Evolutionary conservation across 2,329 filamentous ascomycete species (phyloP).

Genomic region (Pestalotiopsis sp.): DNA sequence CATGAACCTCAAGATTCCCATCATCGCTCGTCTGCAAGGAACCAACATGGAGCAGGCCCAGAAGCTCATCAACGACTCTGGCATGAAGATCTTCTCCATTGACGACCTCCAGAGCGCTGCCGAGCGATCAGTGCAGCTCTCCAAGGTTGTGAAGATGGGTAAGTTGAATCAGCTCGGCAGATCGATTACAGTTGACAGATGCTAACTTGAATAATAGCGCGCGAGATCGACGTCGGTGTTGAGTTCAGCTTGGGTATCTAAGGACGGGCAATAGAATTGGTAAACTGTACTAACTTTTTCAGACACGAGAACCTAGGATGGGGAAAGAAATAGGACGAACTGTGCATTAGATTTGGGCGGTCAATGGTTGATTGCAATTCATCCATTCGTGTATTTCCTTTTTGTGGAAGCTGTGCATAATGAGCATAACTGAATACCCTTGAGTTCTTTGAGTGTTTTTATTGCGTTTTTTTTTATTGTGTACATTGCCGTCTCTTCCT

Average conservation of each 20-base stretch:
- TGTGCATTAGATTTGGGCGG: conserved; percentile 17
- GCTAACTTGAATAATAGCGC: conserved; percentile 56
- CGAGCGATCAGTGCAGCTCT: conserved; percentile 98
- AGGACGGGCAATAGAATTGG: conserved; percentile 32
- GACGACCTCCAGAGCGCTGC: conserved; percentile 96
- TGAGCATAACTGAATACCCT: conserved; percentile 14
- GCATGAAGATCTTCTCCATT: conserved; percentile 99
- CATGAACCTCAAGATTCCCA: conserved; percentile 95
- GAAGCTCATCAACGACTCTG: conserved; percentile 92
- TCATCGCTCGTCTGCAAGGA: conserved; percentile 95
- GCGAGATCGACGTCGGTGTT: conserved; percentile 96
- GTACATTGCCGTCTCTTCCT: too few relatives aligned
- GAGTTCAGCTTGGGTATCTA: conserved; percentile 96
- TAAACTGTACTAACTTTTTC: conserved; percentile 36
- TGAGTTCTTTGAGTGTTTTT: neutral
- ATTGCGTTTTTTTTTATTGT: neutral
- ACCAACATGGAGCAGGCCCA: conserved; percentile 97
- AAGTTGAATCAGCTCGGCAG: conserved; percentile 40
- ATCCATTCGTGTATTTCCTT: conserved; percentile 11
- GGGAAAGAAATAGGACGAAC: conserved; percentile 15
- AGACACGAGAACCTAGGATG: conserved; percentile 20
- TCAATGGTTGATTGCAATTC: conserved; percentile 11
- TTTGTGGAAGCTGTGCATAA: conserved; percentile 12
- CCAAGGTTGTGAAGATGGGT: conserved; percentile 99
- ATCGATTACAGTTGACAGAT: neutral